Conservation (phyloP, 345 rosid species). For the Bruguiera gymnorhiza region DNA sequence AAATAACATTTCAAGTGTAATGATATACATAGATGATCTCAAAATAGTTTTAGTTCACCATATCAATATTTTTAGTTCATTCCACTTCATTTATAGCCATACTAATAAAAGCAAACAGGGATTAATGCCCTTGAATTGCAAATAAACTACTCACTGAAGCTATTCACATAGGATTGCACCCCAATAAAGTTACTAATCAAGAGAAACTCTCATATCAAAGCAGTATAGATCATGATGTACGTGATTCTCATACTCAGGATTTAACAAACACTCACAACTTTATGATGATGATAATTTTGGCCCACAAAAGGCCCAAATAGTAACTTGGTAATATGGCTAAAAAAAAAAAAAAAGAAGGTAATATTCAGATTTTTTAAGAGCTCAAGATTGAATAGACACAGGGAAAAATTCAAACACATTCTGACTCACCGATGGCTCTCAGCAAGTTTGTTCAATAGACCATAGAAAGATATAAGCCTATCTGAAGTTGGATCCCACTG, state of each 20-base stretch:
- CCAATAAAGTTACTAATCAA: not conserved
- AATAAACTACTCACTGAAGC: not conserved
- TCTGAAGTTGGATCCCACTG: constrained; percentile 39
- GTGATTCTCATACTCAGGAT: too few species aligned
- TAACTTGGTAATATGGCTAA: too few species aligned
- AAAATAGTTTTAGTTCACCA: not conserved
- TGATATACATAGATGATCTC: not conserved
- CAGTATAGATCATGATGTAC: not conserved
- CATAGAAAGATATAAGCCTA: constrained; percentile 74
- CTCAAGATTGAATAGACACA: not conserved
- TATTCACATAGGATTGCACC: not conserved
- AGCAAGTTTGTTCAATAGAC: constrained; percentile 67
- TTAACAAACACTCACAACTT: too few species aligned
- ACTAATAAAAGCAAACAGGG: not conserved
- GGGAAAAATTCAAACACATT: not conserved
- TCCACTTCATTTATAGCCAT: too few species aligned
- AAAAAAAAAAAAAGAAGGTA: too few species aligned
- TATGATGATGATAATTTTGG: too few species aligned
- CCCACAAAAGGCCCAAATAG: too few species aligned
- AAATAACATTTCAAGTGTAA: not conserved
- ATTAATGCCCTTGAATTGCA: not conserved
- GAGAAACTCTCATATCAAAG: not conserved
- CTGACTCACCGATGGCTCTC: constrained; percentile 75
- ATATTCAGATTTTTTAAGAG: too few species aligned
- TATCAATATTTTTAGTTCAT: too few species aligned